These are phyloP conservation scores for Penicillium sp. DNA, from an alignment of 2,329 filamentous ascomycete species.

Conservation along the genomic window DNA sequence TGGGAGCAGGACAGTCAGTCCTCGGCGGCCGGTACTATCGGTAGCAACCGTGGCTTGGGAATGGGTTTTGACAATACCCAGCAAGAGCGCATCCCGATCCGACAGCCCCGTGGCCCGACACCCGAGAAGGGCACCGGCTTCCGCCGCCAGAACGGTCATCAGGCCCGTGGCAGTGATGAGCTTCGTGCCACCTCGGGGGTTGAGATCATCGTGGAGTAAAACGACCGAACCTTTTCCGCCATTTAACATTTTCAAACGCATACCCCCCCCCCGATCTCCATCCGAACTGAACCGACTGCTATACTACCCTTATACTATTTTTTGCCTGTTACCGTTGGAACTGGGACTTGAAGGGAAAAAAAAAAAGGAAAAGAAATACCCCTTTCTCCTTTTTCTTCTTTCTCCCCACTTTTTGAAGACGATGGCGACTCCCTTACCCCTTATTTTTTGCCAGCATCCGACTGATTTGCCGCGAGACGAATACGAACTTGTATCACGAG, in stretches of 20 bases:
- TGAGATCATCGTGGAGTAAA: slow-evolving; percentile 67
- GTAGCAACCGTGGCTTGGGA: slow-evolving; percentile 66
- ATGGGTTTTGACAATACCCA: slow-evolving; percentile 60
- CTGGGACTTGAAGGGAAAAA: slow-evolving; percentile 8
- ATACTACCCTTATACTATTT: slow-evolving; percentile 1
- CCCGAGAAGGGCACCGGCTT: slow-evolving; percentile 63
- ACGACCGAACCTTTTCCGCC: slow-evolving; percentile 9
- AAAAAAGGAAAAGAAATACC: slow-evolving; percentile 7
- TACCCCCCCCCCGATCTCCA: background rate
- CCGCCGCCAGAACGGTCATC: slow-evolving; percentile 65
- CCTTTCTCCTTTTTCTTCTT: slow-evolving; percentile 9
- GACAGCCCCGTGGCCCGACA: slow-evolving; percentile 65
- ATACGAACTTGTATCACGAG: slow-evolving; percentile 49
- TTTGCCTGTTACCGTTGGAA: slow-evolving; percentile 3
- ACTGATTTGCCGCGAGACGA: slow-evolving; percentile 47
- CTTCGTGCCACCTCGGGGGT: slow-evolving; percentile 63
- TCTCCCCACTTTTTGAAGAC: slow-evolving; percentile 16
- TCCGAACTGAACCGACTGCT: slow-evolving; percentile 3
- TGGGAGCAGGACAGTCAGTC: slow-evolving; percentile 59
- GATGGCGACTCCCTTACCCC: slow-evolving; percentile 36
- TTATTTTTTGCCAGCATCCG: slow-evolving; percentile 38
- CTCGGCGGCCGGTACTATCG: slow-evolving; percentile 60
- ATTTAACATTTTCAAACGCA: background rate
- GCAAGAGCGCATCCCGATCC: slow-evolving; percentile 59
- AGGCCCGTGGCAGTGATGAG: slow-evolving; percentile 65